Base-by-base conservation (phyloP, 805 yeast species). In the Candida krabiensis region DNA sequence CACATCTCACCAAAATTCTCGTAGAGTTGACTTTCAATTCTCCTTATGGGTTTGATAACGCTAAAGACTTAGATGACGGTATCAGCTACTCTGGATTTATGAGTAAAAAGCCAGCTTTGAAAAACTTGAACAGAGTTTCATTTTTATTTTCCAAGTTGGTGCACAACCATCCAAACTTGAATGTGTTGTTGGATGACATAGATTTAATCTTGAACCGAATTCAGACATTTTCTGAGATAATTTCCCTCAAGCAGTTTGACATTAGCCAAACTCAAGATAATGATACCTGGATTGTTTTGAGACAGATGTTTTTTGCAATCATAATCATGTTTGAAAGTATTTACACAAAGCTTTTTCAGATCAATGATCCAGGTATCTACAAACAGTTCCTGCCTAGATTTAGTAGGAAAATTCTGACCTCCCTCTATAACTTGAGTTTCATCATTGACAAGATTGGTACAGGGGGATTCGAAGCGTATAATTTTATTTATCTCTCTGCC, bases 391-490 rank as follows among this genome's bases (percentile, higher is more conserved):
- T 47, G n/a, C 45, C 50, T 4, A 41, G 37, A 2, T 46, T 57
- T 9, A 43, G 64, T 25, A 46, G 60, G 18, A 50, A 62, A 28
- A 56, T 74, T 0, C 50, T 77, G 23, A 65, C 65, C 30, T 53
- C 63, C 5, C 57, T 79, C 9, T 76, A 66, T 50, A 57, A 71
- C 43, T 31, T 70, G 35, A 68, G 75, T 44, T 77, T 71, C 44
- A 61, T 80, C 7, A 50, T 79, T 18, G 68, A 73, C 19, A 62
- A 73, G 16, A 70, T 80, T 7, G 86, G 86, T 0, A 72, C 75
- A 17, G 85, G 84, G 4, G 85, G 85, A 3, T 80, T 80, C 52
- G 79, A 77, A 40, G 69, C 76, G 9, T 83, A 78, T 56, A 79
- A 79, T 48, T 82, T 78, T 55, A 76, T 79, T 12, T 76, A 76